Evolutionary conservation across 306 rosid genomes (phyloP), one percentile per base, ranked within the genome.

Genomic region (Rosa chinensis): DNA sequence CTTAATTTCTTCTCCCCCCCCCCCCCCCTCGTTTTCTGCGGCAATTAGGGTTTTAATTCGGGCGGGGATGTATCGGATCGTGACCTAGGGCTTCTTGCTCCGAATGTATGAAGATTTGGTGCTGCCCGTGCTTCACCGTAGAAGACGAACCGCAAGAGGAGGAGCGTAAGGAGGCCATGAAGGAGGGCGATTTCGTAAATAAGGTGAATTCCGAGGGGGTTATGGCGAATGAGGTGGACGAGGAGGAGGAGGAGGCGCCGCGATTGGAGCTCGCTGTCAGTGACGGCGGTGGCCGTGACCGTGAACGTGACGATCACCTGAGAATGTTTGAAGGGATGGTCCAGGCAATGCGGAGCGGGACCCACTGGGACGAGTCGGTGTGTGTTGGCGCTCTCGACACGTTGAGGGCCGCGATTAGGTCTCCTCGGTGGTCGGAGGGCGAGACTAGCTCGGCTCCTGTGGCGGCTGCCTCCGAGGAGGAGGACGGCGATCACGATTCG

Each of bases 81-180:
- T 76, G 55, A 75, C 84, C 44, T 83, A 80, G 83, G 88, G 85
- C 73, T 77, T 86, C 73, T 72, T 32, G 37, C 37, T 56, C 77
- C 74, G 77, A 80, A 81, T 92, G 97, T 81, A 92, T 92, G 98
- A 95, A 84, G 92, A 88, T 87, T 84, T 91, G 90, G 94, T 90
- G 90, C 70, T 88, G 83, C 79, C 86, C 85, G 86, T 91, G 94
- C 89, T 89, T 91, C 89, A 87, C 85, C 88, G 85, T 83, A 80
- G 86, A 77, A 74, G 89, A 84, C 78, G 85, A 81, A 62, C 83
- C 78, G 25, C 86, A 80, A 59, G 82, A 20, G 50, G 50, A 67
- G 71, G 76, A 87, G 21, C 83, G 71, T n/a, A 21, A 23, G 2
- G 35, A 10, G 73, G 53, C 11, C 67, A 63, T 45, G 50, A 82